phyloP scores from a whole-genome alignment of 495 filamentous ascomycete species.

The Pyrenopolyporus hunteri region DNA sequence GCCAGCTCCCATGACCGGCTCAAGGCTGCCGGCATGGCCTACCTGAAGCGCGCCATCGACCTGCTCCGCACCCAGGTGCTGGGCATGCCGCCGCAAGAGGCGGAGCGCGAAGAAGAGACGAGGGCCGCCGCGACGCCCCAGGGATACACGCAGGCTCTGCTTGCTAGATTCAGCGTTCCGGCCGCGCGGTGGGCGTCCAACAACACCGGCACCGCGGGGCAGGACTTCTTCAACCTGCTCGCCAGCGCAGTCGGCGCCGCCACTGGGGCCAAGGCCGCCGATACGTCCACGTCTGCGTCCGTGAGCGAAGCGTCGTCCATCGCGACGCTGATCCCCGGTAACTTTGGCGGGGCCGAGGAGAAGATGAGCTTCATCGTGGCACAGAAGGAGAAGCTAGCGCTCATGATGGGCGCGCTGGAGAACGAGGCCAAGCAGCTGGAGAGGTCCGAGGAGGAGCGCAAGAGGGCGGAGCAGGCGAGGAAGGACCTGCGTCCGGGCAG shows the following conservation, averaged over 20 bases:
- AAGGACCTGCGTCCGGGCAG: conserved; percentile 32
- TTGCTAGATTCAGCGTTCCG: conserved; percentile 86
- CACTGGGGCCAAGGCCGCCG: conserved; percentile 30
- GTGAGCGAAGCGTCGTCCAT: conserved; percentile 56
- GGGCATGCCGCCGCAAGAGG: conserved; percentile 63
- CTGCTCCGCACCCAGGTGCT: conserved; percentile 73
- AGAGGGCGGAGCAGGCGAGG: conserved; percentile 27
- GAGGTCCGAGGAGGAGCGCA: conserved; percentile 47
- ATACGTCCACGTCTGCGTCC: conserved; percentile 4
- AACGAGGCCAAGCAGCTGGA: conserved; percentile 65
- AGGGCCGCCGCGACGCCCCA: conserved; percentile 52
- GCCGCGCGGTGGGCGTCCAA: conserved; percentile 53
- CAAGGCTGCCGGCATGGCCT: conserved; percentile 76
- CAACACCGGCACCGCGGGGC: conserved; percentile 50
- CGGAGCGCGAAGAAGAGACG: conserved; percentile 49
- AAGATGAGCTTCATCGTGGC: conserved; percentile 71
- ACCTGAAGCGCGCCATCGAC: conserved; percentile 80
- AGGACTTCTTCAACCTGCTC: conserved; percentile 78
- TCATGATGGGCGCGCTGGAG: conserved; percentile 75
- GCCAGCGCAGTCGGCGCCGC: conserved; percentile 66
- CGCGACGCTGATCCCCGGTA: conserved; percentile 69
- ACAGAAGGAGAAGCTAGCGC: conserved; percentile 73
- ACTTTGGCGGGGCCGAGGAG: conserved; percentile 65
- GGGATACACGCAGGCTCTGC: conserved; percentile 77
- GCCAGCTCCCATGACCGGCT: conserved; percentile 79